Conservation (phyloP, 148 eudicot species). For the Oxyria digyna region DNA sequence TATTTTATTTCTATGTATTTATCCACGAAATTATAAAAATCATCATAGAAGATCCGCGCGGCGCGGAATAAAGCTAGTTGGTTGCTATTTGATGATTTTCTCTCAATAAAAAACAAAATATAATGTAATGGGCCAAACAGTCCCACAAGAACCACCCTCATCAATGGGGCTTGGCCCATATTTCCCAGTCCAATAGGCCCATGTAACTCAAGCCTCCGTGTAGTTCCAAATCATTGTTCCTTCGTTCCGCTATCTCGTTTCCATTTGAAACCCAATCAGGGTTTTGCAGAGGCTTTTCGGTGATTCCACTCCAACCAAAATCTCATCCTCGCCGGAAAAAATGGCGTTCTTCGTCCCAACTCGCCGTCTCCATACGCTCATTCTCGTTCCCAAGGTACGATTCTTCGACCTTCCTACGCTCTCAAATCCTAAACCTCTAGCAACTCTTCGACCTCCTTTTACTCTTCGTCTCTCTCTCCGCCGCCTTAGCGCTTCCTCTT, state of each 20-base stretch:
- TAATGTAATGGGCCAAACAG: too few species aligned
- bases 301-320: background rate
- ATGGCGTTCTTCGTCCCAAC: constrained; percentile 45
- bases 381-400: constrained; percentile 24
- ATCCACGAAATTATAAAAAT: too few species aligned
- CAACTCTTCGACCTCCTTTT: background rate
- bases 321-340: background rate
- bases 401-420: constrained; percentile 11
- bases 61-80: too few species aligned
- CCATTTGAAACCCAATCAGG: background rate
- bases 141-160: background rate
- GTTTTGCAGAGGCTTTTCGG: constrained; percentile 5
- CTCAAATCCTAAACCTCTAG: constrained; percentile 14
- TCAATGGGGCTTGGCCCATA: background rate
- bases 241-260: background rate
- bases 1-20: too few species aligned
- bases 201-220: background rate
- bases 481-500: constrained; percentile 21
- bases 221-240: background rate
- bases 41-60: too few species aligned
- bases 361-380: constrained; percentile 26
- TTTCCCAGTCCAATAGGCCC: background rate
- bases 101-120: too few species aligned
- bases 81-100: too few species aligned
- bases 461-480: constrained; percentile 14